These are phyloP conservation scores for Leptographium lundbergii DNA, from an alignment of 2,329 filamentous ascomycete species.

Conservation along the genomic window DNA sequence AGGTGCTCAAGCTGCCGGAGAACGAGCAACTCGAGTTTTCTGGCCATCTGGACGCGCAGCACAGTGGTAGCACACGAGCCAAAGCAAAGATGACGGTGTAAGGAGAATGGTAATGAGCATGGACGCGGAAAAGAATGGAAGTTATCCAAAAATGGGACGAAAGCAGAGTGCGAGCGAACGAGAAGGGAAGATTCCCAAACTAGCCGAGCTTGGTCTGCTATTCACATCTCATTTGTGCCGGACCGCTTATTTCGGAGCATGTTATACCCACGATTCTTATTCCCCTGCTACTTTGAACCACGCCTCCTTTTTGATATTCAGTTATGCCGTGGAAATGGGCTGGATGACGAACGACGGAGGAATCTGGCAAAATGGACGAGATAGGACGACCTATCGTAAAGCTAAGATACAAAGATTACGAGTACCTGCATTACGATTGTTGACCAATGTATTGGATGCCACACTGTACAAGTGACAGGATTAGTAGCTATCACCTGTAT, in stretches of 20 bases:
- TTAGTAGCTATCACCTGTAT: too few relatives aligned
- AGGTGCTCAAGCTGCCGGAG: constrained; percentile 66
- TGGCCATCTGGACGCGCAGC: constrained; percentile 87
- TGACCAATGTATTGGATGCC: too few relatives aligned
- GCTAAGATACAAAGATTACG: too few relatives aligned
- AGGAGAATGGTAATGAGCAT: constrained; percentile 10
- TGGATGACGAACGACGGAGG: background rate
- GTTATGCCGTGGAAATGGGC: background rate
- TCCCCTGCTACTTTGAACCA: background rate
- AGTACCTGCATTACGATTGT: background rate
- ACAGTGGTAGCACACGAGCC: constrained; percentile 84
- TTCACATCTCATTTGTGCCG: background rate
- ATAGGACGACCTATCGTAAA: too few relatives aligned
- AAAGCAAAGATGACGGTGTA: constrained; percentile 89
- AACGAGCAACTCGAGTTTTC: constrained; percentile 84
- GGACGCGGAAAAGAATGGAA: background rate
- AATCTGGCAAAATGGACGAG: too few relatives aligned
- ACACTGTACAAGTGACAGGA: too few relatives aligned
- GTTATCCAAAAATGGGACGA: background rate
- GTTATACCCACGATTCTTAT: background rate
- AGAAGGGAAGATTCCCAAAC: background rate
- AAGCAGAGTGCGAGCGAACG: background rate
- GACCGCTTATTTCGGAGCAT: background rate
- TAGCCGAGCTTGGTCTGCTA: background rate
- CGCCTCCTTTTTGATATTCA: background rate